Evolutionary conservation across 805 yeast genomes (phyloP), one percentile per base, ranked within the genome.

Genomic region (Pachysolen tannophilus): DNA sequence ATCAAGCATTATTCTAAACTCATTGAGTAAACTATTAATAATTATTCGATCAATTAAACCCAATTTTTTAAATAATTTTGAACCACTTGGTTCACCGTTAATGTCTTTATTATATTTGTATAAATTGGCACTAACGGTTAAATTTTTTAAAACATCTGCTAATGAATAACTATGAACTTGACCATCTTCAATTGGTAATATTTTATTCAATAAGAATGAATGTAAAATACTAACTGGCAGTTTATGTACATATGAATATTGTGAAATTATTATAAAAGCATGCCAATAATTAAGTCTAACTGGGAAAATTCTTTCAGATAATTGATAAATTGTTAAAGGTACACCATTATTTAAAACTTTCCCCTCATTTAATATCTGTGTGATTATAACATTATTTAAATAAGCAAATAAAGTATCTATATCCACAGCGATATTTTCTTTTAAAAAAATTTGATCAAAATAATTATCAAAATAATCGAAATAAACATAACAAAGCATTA

Each of bases 361-460:
- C 19, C 44, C 47, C 15, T 39, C 42, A 38, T 65, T 63, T 20
- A 63, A 47, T 35, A 68, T 50, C 30, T 69, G 65, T 17, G 68
- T 59, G 39, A 53, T 55, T 21, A 65, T 55, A 11, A 67, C 63
- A 39, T 70, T 71, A 43, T 72, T 69, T 33, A 74, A 52, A 42
- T 69, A 68, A 42, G 69, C 68, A 40, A 72, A 56, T 5, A 72
- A 56, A 24, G 70, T 61, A 35, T 68, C 72, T 19, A 64, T 60
- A 21, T 66, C 65, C n/a, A 69, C 50, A 3, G 45, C 37, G 9
- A 33, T 40, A 18, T 33, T 33, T 16, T 33, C 32, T 4, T 11
- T 39, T 13, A 27, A 28, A n/a, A 23, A 4, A 19, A 34, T 23
- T 21, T 37, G 39, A 23, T 34, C 34, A 20, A 26, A 37, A 20